Evolutionary conservation across 257 asterid species (phyloP), one percentile per base, ranked within the genome.

Genomic region (Gentiana dahurica): DNA sequence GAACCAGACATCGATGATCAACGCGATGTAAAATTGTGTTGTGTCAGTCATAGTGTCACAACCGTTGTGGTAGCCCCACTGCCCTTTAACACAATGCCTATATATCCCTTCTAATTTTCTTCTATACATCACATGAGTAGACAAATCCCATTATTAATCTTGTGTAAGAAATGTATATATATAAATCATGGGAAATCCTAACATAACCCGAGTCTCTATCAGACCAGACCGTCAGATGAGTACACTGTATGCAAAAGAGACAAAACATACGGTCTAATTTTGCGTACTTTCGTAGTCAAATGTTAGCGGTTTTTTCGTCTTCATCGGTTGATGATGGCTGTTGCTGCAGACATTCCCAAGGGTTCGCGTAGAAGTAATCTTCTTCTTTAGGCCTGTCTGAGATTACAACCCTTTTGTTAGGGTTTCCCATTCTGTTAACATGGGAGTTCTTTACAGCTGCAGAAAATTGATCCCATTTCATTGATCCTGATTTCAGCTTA

Each of bases 311-410:
- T 41, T 73, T 68, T 46, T 79, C 80, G 4, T 77, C 79, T 46
- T 79, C 80, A 4, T 77, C 79, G 63, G 77, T 86, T 2, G 74
- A 55, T 34, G 74, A 60, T 24, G 82, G 74, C 45, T 76, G 79
- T 24, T 81, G 74, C 45, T 76, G 79, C 71, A 92, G 74, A 69
- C 99, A 92, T 61, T 92, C 99, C 68, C 78, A 79, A 0, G 99
- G 99, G 67, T 92, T 92, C 68, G 99, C 79, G 4, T 92, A 92
- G 63, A 92, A 92, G 62, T 92, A 92, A 67, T 92, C 99, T 68
- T 92, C 99, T 72, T 92, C 99, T 79, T 92, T 92, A 2, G 99
- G 99, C 70, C 88, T 74, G 52, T 92, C 97, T 0, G 89, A 85
- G 65, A 92, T 81, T 60, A 80, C 91, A 71, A 76, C 48, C 60